Evolutionary conservation across 2,329 filamentous ascomycete species (phyloP).

Genomic region (Diaporthe amygdali): DNA sequence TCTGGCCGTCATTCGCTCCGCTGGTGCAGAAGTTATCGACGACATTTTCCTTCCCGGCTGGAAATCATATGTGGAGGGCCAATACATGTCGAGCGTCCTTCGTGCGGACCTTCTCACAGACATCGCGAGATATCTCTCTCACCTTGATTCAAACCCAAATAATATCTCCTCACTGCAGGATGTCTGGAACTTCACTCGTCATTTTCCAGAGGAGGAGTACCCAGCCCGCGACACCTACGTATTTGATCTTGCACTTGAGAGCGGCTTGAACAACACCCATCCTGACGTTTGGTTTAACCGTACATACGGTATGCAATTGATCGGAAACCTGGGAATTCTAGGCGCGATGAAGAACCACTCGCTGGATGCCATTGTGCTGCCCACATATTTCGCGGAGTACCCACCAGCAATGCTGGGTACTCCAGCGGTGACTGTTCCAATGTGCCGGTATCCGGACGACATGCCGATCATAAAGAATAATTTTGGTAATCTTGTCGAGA

Average conservation of each 20-base stretch:
- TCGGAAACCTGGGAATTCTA: conserved; percentile 61
- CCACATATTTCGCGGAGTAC: conserved; percentile 41
- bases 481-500: conserved; percentile 55
- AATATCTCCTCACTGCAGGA: conserved; percentile 57
- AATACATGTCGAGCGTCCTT: conserved; percentile 49
- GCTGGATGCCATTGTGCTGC: conserved; percentile 67
- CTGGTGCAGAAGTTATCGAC: conserved; percentile 59
- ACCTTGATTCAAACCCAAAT: conserved; percentile 63
- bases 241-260: conserved; percentile 61
- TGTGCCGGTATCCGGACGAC: conserved; percentile 61
- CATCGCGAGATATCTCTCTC: conserved; percentile 58
- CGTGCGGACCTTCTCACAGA: conserved; percentile 62
- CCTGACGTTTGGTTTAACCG: conserved; percentile 64
- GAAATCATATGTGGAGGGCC: conserved; percentile 40
- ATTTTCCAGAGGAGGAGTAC: conserved; percentile 57
- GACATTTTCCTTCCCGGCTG: conserved; percentile 59
- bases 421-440: conserved; percentile 40
- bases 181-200: conserved; percentile 60
- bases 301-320: conserved; percentile 55
- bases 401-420: conserved; percentile 5
- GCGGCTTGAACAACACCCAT: conserved; percentile 58
- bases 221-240: conserved; percentile 59
- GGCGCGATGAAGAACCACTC: conserved; percentile 61
- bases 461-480: conserved; percentile 49
- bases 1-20: conserved; percentile 54